Evolutionary conservation across 2,329 filamentous ascomycete genomes (phyloP).

Genomic region (Diplocarpon mali): DNA sequence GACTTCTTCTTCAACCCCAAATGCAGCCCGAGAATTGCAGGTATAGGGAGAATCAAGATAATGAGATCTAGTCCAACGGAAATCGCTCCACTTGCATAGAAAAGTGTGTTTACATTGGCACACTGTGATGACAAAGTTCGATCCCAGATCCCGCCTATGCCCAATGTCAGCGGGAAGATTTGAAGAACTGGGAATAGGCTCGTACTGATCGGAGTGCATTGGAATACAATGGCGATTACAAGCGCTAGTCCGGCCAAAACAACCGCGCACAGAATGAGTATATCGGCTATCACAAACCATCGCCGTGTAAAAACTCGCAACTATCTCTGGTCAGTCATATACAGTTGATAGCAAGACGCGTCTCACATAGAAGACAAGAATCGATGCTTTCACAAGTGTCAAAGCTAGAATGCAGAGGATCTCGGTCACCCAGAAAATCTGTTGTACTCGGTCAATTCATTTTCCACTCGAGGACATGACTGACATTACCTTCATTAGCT

Average conservation of each 20-base stretch:
- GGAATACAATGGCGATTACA: slow-evolving; percentile 12
- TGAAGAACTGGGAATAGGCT: not conserved
- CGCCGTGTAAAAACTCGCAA: slow-evolving; percentile 11
- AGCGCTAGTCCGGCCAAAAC: slow-evolving; percentile 7
- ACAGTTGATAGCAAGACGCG: not conserved
- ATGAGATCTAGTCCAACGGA: slow-evolving; percentile 60
- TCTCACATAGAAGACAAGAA: too few relatives aligned
- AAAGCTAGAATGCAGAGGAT: too few relatives aligned
- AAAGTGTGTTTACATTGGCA: slow-evolving; percentile 51
- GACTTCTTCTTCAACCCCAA: slow-evolving; percentile 51
- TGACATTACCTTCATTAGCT: not conserved
- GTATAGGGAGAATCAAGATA: slow-evolving; percentile 54
- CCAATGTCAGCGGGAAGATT: not conserved
- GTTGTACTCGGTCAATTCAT: too few relatives aligned
- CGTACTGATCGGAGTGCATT: slow-evolving; percentile 16
- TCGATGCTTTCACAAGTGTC: too few relatives aligned
- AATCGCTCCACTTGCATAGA: slow-evolving; percentile 53
- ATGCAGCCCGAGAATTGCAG: slow-evolving; percentile 49
- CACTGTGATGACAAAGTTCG: slow-evolving; percentile 31
- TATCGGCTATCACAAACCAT: slow-evolving; percentile 1
- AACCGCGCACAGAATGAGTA: slow-evolving; percentile 1
- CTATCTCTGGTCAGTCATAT: slow-evolving; percentile 1
- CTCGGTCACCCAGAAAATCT: too few relatives aligned
- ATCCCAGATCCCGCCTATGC: slow-evolving; percentile 12
- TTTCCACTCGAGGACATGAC: too few relatives aligned